Evolutionary conservation across 192 early-diverging fungal genomes (phyloP).

Genomic region (Nowakowskiella sp.): DNA sequence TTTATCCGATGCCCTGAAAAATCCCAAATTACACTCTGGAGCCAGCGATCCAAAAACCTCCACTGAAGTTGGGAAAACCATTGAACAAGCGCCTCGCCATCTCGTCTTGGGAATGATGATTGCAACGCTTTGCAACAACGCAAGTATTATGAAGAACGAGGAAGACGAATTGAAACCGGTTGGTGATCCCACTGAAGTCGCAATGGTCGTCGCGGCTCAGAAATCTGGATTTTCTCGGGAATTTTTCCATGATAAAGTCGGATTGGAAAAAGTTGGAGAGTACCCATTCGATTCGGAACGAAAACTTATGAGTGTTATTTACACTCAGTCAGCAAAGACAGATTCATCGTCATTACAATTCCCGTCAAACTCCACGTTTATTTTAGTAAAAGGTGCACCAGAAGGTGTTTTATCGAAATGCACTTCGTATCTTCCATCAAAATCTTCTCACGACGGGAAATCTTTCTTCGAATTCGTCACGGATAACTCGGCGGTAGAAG

Average conservation of each 20-base stretch:
- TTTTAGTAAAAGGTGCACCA: conserved; percentile 86
- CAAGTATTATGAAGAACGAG: conserved; percentile 53
- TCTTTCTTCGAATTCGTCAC: conserved; percentile 25
- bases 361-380: conserved; percentile 33
- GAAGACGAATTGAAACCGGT: conserved; percentile 61
- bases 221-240: conserved; percentile 69
- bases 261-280: conserved; percentile 67
- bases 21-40: neutral
- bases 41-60: conserved; percentile 13
- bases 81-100: conserved; percentile 37
- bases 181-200: conserved; percentile 96
- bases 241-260: conserved; percentile 42
- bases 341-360: conserved; percentile 11
- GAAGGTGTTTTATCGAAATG: conserved; percentile 78
- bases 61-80: conserved; percentile 33
- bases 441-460: conserved; percentile 5
- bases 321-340: conserved; percentile 26
- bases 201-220: conserved; percentile 74
- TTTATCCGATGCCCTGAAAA: conserved; percentile 16
- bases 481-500: conserved; percentile 12
- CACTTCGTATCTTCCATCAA: conserved; percentile 42
- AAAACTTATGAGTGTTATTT: conserved; percentile 89
- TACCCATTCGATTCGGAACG: conserved; percentile 88
- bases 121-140: conserved; percentile 80
- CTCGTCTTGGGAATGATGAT: conserved; percentile 61